These are phyloP conservation scores for Pilobolus umbonatus DNA, from an alignment of 192 early-diverging fungal genomes.

Conservation along the genomic window DNA sequence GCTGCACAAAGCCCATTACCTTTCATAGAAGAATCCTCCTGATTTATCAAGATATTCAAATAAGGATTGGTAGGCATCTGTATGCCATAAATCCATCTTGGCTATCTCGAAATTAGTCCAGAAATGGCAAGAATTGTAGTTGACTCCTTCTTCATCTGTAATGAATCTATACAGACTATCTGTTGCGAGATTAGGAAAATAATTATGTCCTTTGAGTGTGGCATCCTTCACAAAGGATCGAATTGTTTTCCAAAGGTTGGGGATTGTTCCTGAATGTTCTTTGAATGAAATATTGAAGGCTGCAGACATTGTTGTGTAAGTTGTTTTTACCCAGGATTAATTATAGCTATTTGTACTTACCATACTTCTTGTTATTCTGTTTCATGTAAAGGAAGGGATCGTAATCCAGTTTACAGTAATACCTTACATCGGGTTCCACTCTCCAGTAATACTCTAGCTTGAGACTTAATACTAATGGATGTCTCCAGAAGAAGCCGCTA, in stretches of 20 bases:
- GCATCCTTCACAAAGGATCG: conserved; percentile 39
- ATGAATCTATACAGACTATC: conserved; percentile 45
- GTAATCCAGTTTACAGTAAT: conserved; percentile 50
- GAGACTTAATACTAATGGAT: conserved; percentile 43
- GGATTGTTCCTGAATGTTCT: conserved; percentile 67
- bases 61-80: conserved; percentile 46
- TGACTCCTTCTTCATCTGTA: conserved; percentile 37
- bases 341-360: not conserved
- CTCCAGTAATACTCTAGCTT: conserved; percentile 58
- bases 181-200: conserved; percentile 32
- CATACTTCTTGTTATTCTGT: conserved; percentile 44
- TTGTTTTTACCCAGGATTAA: not conserved
- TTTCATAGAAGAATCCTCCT: conserved; percentile 72
- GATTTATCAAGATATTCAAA: conserved; percentile 55
- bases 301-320: conserved; percentile 11
- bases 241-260: conserved; percentile 62
- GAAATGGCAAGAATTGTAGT: conserved; percentile 66
- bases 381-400: conserved; percentile 51
- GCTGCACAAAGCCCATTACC: conserved; percentile 19
- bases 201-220: conserved; percentile 13
- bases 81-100: conserved; percentile 48
- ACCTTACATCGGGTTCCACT: conserved; percentile 52
- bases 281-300: conserved; percentile 68
- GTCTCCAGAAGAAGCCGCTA: conserved; percentile 47
- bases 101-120: conserved; percentile 87